phyloP scores from a whole-genome alignment of 1,284 basidiomycete species.

The Sanghuangporus weigelae region DNA sequence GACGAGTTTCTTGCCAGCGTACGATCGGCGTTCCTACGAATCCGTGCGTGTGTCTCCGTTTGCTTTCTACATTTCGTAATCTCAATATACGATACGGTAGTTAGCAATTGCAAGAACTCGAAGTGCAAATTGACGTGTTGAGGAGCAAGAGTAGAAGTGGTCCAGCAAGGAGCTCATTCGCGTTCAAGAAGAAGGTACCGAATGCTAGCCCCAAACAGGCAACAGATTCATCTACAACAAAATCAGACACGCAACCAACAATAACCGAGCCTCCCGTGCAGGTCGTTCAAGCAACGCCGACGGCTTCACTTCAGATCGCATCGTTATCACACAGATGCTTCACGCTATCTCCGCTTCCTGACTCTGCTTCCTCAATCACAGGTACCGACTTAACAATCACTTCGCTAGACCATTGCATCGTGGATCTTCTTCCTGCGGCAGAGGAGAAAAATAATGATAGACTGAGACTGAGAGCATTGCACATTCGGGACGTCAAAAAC shows the following conservation, averaged over 20 bases:
- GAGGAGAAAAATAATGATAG: neutral
- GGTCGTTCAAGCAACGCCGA: slow-evolving; percentile 8
- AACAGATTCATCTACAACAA: neutral
- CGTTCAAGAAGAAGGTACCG: slow-evolving; percentile 57
- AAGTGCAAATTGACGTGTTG: slow-evolving; percentile 46
- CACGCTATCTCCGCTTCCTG: slow-evolving; percentile 30
- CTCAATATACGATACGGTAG: neutral
- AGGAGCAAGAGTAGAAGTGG: slow-evolving; percentile 31
- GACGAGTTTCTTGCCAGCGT: slow-evolving; percentile 57
- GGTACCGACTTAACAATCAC: slow-evolving; percentile 51
- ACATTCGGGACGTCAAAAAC: slow-evolving; percentile 48
- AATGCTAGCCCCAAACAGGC: slow-evolving; percentile 18
- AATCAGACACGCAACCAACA: neutral
- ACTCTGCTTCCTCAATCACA: slow-evolving; percentile 13
- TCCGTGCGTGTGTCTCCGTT: slow-evolving; percentile 39
- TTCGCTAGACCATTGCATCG: slow-evolving; percentile 57
- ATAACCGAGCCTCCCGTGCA: neutral
- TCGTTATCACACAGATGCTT: slow-evolving; percentile 38
- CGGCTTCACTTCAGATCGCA: slow-evolving; percentile 34
- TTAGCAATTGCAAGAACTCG: slow-evolving; percentile 58
- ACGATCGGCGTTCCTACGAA: slow-evolving; percentile 71
- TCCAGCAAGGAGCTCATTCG: slow-evolving; percentile 54
- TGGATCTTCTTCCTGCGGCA: slow-evolving; percentile 46
- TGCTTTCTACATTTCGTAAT: neutral
- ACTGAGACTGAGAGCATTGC: slow-evolving; percentile 48